phyloP scores from a whole-genome alignment of 2,329 filamentous ascomycete species.

The Aspergillus fischeri region DNA sequence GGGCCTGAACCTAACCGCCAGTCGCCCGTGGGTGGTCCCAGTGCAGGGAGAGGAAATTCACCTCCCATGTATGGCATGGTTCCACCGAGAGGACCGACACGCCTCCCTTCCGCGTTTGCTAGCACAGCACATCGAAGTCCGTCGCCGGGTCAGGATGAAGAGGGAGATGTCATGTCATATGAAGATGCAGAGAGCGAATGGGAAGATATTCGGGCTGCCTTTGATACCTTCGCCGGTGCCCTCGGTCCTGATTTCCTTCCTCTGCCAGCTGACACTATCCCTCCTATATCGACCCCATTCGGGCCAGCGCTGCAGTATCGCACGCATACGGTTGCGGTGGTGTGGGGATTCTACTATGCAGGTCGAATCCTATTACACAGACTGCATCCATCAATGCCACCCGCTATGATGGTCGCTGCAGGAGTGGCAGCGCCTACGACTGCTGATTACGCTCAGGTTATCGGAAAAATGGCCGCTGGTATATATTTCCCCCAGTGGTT shows the following conservation, averaged over 20 bases:
- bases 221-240: constrained; percentile 47
- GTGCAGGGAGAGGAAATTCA: constrained; percentile 10
- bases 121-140: constrained; percentile 39
- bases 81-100: constrained; percentile 37
- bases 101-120: constrained; percentile 50
- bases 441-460: constrained; percentile 63
- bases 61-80: constrained; percentile 49
- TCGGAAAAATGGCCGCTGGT: constrained; percentile 78
- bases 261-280: constrained; percentile 62
- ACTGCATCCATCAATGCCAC: constrained; percentile 84
- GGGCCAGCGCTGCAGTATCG: constrained; percentile 76
- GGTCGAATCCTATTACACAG: constrained; percentile 77
- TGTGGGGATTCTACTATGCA: constrained; percentile 87
- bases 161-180: constrained; percentile 59
- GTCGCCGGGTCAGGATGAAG: constrained; percentile 36
- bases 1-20: constrained; percentile 10
- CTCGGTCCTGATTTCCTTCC: constrained; percentile 75
- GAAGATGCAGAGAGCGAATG: constrained; percentile 73
- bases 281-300: constrained; percentile 67
- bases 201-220: constrained; percentile 48
- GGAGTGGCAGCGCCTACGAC: constrained; percentile 72
- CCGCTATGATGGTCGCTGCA: constrained; percentile 81
- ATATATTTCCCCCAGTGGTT: constrained; percentile 45
- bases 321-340: constrained; percentile 78
- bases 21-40: constrained; percentile 7